These are phyloP conservation scores for Arthrobotrys musiformis DNA, from an alignment of 2,329 filamentous ascomycete genomes.

Conservation along the genomic window DNA sequence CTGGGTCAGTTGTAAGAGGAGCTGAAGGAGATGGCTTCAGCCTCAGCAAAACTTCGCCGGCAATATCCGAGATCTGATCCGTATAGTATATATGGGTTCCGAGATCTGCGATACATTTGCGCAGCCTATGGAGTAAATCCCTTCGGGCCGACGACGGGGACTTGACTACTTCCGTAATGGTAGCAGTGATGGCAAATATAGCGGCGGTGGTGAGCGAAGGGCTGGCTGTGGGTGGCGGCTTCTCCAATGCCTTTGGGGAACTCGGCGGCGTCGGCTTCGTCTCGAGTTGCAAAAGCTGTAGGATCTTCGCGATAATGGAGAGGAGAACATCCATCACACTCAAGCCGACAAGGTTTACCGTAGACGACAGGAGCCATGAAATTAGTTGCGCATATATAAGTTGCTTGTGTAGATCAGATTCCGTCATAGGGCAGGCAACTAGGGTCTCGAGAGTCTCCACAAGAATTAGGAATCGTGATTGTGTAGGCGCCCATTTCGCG, in stretches of 20 bases:
- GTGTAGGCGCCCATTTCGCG: slow-evolving; percentile 88
- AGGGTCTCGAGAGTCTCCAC: slow-evolving; percentile 83
- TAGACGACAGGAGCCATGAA: slow-evolving; percentile 82
- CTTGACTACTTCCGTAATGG: slow-evolving; percentile 54
- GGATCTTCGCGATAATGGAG: slow-evolving; percentile 83
- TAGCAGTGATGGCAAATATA: slow-evolving; percentile 41
- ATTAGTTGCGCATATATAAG: slow-evolving; percentile 80
- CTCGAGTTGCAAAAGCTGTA: slow-evolving; percentile 77
- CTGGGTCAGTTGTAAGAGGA: slow-evolving; percentile 66
- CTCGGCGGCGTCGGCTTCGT: slow-evolving; percentile 60
- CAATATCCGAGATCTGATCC: slow-evolving; percentile 95
- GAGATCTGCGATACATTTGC: slow-evolving; percentile 86
- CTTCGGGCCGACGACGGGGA: slow-evolving; percentile 67
- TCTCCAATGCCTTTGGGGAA: slow-evolving; percentile 61
- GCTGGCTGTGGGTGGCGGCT: slow-evolving; percentile 61
- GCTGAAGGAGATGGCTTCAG: slow-evolving; percentile 73
- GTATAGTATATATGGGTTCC: slow-evolving; percentile 97
- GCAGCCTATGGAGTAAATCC: slow-evolving; percentile 76
- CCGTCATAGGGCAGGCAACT: slow-evolving; percentile 73
- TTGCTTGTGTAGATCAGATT: slow-evolving; percentile 78
- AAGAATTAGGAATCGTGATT: slow-evolving; percentile 91
- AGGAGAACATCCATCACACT: slow-evolving; percentile 95
- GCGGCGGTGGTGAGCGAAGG: slow-evolving; percentile 49
- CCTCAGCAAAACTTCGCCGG: slow-evolving; percentile 79
- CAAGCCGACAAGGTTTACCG: slow-evolving; percentile 91